These are phyloP conservation scores for Luvunga scandens DNA, from an alignment of 345 rosid genomes.

Conservation along the genomic window DNA sequence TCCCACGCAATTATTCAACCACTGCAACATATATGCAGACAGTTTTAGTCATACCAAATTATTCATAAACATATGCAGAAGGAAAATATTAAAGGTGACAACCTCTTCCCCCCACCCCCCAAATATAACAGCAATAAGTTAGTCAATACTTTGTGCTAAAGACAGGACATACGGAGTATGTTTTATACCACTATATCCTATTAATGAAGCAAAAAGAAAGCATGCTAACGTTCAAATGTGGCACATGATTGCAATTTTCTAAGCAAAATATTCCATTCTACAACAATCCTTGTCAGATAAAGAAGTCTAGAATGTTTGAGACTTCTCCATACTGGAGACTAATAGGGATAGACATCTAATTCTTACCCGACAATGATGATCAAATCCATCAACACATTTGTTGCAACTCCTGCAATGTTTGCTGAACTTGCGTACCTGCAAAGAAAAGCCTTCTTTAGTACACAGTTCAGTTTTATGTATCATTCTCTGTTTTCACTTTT, in stretches of 20 bases:
- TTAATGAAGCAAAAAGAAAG: background rate
- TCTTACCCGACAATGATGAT: constrained; percentile 95
- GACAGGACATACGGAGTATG: background rate
- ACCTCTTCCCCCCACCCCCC: background rate
- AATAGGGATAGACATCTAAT: constrained; percentile 4
- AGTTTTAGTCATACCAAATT: constrained; percentile 6
- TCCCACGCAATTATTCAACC: constrained; percentile 97
- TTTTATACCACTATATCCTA: background rate
- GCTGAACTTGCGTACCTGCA: constrained; percentile 85
- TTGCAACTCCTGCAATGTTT: constrained; percentile 96
- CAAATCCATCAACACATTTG: constrained; percentile 96
- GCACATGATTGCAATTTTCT: background rate
- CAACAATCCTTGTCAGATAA: background rate
- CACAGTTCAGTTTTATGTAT: background rate
- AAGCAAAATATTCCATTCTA: background rate
- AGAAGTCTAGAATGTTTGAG: background rate
- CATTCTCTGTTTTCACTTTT: background rate
- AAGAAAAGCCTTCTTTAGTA: background rate
- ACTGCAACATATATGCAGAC: constrained; percentile 46
- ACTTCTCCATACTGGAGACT: background rate
- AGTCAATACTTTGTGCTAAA: background rate
- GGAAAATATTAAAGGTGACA: background rate
- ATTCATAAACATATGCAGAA: background rate
- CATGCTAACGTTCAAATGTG: background rate
- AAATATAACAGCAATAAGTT: background rate